Percentiles rank a stretch among this genome's conserved stretches.
These are phyloP conservation scores for Boletellus emodensis DNA, from an alignment of 768 basidiomycete genomes.

Conservation along the genomic window DNA sequence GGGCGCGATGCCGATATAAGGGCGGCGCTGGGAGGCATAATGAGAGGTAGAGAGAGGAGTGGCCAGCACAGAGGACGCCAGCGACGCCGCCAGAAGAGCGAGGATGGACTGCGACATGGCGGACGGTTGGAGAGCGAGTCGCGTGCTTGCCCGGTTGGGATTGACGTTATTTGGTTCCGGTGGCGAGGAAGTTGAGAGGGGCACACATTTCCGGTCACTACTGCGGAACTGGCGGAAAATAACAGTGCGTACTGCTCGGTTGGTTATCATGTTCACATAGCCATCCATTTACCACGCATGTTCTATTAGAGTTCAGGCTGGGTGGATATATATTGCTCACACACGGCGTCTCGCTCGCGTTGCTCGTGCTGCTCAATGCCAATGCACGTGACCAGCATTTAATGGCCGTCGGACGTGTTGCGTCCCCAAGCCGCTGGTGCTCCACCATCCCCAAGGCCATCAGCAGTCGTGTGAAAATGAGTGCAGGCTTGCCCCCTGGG, in stretches of 20 bases:
- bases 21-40: constrained; percentile 33
- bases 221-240: too few relatives aligned
- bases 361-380: background rate
- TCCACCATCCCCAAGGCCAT: too few relatives aligned
- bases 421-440: background rate
- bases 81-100: constrained; percentile 36
- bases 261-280: too few relatives aligned
- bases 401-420: background rate
- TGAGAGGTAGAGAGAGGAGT: constrained; percentile 44
- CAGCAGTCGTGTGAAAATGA: constrained; percentile 11
- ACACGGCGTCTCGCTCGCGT: too few relatives aligned
- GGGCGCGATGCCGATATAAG: constrained; percentile 56
- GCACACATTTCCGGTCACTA: background rate
- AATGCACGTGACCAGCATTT: constrained; percentile 8
- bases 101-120: constrained; percentile 34
- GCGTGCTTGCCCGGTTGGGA: constrained; percentile 4
- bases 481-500: background rate
- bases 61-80: constrained; percentile 35
- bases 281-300: too few relatives aligned
- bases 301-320: too few relatives aligned
- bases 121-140: constrained; percentile 16
- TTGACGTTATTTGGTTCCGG: constrained; percentile 28
- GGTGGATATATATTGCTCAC: too few relatives aligned
- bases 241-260: too few relatives aligned
- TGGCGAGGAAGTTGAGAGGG: constrained; percentile 15